Percentiles rank a stretch among this genome's conserved stretches.
Evolutionary conservation across 208 protist species (phyloP).

Genomic region (Leishmania braziliensis): DNA sequence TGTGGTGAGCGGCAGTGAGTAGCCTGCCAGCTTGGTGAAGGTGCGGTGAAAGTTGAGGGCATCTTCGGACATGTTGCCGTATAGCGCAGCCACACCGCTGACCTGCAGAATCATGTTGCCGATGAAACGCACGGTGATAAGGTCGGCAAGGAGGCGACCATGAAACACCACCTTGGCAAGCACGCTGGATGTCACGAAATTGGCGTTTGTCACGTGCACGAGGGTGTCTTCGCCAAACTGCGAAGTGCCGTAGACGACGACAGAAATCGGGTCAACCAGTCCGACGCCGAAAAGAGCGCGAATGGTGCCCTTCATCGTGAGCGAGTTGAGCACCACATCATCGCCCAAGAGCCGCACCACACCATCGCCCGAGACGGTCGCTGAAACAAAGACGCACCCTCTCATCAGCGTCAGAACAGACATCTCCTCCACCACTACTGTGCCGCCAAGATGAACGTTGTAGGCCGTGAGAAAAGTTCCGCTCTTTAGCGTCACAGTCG

Average conservation of each 20-base stretch:
- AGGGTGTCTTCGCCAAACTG: conserved; percentile 46
- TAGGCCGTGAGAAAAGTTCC: conserved; percentile 39
- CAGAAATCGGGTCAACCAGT: conserved; percentile 26
- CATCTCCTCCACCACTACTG: conserved; percentile 42
- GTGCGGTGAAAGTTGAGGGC: conserved; percentile 17
- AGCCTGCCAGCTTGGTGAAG: background rate
- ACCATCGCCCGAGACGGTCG: conserved; percentile 45
- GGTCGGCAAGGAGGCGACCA: conserved; percentile 40
- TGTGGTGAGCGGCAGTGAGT: conserved; percentile 18
- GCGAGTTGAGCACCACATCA: conserved; percentile 58
- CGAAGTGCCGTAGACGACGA: conserved; percentile 56
- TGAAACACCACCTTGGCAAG: conserved; percentile 52
- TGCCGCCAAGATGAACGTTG: conserved; percentile 44
- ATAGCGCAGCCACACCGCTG: conserved; percentile 37
- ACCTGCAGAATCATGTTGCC: conserved; percentile 60
- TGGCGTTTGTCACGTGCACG: conserved; percentile 38
- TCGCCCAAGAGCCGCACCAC: conserved; percentile 44
- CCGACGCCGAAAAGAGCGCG: conserved; percentile 27
- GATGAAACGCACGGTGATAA: conserved; percentile 42
- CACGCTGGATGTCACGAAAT: conserved; percentile 54
- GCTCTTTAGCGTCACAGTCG: conserved; percentile 39
- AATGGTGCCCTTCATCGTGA: conserved; percentile 45
- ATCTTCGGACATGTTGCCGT: conserved; percentile 39
- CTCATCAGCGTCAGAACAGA: conserved; percentile 49
- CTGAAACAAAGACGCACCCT: conserved; percentile 47